Conservation (phyloP, 768 basidiomycete genomes). For the Tylopilus plumbeoviolaceoides region DNA sequence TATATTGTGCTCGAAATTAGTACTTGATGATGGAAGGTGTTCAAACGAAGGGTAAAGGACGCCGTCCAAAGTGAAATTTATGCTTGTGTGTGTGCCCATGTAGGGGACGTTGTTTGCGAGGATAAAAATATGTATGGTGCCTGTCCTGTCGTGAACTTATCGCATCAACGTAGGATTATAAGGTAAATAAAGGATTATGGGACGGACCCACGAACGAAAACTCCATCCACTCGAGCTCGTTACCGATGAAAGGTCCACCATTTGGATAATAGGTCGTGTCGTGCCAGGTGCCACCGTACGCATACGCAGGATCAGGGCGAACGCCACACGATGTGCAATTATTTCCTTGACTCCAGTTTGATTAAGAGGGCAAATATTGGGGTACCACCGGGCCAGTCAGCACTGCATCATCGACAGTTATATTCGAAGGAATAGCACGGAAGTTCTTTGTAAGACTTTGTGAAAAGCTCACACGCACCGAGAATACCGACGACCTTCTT, state of each 20-base stretch:
- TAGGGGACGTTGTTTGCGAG: constrained; percentile 6
- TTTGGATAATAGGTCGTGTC: neutral
- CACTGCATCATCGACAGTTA: constrained; percentile 17
- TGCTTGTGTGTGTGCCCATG: too few species aligned
- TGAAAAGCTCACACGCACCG: constrained; percentile 26
- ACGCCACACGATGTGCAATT: neutral
- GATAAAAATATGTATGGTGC: constrained; percentile 20
- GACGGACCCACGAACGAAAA: constrained; percentile 14
- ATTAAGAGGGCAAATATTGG: constrained; percentile 5
- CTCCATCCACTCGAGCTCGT: neutral
- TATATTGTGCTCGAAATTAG: too few species aligned
- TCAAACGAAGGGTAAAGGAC: neutral
- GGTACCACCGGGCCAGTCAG: constrained; percentile 3
- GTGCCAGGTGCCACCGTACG: constrained; percentile 18
- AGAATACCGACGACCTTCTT: constrained; percentile 27
- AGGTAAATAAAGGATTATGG: neutral
- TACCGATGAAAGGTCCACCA: neutral
- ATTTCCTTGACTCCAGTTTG: constrained; percentile 7
- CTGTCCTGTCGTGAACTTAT: constrained; percentile 7
- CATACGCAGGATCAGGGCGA: neutral
- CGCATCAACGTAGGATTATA: neutral
- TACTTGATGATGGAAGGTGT: neutral
- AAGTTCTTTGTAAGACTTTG: neutral
- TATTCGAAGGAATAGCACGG: neutral
- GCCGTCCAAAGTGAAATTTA: constrained; percentile 9